A percentile compares a stretch with the other conserved stretches of the same genome.
These are phyloP conservation scores for Dipteronia sinensis DNA, from an alignment of 345 rosid genomes.

Conservation along the genomic window DNA sequence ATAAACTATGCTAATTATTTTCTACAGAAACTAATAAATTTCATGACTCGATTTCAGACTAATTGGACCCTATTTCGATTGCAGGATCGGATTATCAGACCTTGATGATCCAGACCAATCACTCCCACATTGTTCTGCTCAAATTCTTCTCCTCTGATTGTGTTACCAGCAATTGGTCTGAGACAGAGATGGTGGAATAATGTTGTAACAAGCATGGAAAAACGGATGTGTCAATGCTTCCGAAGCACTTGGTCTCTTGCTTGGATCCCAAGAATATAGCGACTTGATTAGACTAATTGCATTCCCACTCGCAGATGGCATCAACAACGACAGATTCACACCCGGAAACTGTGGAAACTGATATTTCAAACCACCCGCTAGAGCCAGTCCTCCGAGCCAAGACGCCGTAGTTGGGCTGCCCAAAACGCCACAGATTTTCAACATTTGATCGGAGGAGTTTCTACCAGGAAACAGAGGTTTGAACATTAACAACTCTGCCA, in stretches of 20 bases:
- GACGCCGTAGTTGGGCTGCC: slow-evolving; percentile 43
- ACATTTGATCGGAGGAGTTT: slow-evolving; percentile 37
- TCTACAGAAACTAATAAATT: no score
- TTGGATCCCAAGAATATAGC: slow-evolving; percentile 36
- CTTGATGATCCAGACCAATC: no score
- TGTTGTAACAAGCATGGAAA: no score
- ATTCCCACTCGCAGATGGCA: slow-evolving; percentile 34
- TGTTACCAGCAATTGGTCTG: neutral
- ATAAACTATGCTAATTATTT: no score
- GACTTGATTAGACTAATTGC: slow-evolving; percentile 23
- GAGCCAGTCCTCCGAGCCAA: slow-evolving; percentile 40
- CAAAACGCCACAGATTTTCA: slow-evolving; percentile 37
- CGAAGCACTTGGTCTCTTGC: slow-evolving; percentile 22
- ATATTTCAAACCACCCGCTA: slow-evolving; percentile 36
- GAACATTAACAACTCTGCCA: slow-evolving; percentile 45
- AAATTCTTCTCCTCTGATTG: neutral
- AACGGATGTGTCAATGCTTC: no score
- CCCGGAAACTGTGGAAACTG: slow-evolving; percentile 35
- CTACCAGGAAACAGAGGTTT: slow-evolving; percentile 48
- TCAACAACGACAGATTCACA: slow-evolving; percentile 18
- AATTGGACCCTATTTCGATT: no score
- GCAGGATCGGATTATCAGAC: no score
- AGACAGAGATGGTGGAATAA: neutral
- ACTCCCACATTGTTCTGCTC: no score
- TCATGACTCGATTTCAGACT: no score